phyloP scores from a whole-genome alignment of 352 stramenopile species.

The Globisporangium spiculum region DNA sequence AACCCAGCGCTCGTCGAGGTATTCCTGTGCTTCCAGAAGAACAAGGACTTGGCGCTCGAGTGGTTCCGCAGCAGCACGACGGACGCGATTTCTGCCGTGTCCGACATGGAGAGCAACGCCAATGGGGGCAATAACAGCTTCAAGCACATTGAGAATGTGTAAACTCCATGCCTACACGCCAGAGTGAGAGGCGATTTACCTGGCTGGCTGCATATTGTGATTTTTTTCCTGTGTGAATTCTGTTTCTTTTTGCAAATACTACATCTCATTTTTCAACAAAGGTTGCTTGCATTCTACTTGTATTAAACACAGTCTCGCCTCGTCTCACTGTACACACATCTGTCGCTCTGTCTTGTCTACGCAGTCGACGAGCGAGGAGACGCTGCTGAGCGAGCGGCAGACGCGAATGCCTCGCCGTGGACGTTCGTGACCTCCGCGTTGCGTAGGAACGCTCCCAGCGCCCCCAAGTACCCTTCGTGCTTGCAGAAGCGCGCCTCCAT shows the following conservation, averaged over 20 bases:
- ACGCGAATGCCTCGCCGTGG: conserved; percentile 62
- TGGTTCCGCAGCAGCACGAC: conserved; percentile 60
- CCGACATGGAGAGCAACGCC: conserved; percentile 30
- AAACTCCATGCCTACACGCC: not conserved
- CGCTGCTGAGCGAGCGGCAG: conserved; percentile 27
- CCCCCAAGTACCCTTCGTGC: conserved; percentile 98
- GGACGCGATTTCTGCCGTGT: conserved; percentile 18
- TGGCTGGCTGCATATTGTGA: not conserved
- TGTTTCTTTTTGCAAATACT: conserved; percentile 11
- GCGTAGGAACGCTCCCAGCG: conserved; percentile 96
- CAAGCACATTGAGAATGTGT: conserved; percentile 77
- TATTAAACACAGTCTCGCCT: not conserved
- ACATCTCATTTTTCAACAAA: conserved; percentile 3
- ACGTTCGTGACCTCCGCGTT: conserved; percentile 73
- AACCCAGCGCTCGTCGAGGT: conserved; percentile 62
- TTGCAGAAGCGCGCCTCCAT: conserved; percentile 94
- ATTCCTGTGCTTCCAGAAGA: conserved; percentile 82
- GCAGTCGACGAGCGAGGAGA: conserved; percentile 12
- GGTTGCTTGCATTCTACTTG: not conserved
- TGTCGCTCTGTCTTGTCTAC: conserved; percentile 1
- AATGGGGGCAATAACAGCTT: conserved; percentile 28
- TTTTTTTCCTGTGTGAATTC: not conserved
- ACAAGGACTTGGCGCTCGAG: conserved; percentile 71
- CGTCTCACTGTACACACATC: not conserved
- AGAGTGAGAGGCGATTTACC: not conserved